Conservation (phyloP, 108 stramenopile genomes). For the Fistulifera pelliculosa region DNA sequence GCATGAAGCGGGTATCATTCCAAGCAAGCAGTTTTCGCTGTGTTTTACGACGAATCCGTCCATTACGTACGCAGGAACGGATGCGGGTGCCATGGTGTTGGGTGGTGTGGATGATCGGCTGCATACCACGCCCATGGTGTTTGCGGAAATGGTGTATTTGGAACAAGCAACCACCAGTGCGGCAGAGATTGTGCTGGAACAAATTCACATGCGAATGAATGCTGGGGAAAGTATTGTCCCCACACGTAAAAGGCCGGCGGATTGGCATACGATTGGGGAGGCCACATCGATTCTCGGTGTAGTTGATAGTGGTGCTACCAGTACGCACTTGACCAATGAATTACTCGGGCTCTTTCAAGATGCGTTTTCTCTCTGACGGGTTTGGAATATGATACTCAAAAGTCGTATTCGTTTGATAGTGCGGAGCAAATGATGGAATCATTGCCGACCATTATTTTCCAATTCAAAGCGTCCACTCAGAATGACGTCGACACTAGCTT, state of each 20-base stretch:
- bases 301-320: conserved; percentile 88
- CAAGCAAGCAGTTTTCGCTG: conserved; percentile 24
- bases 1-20: conserved; percentile 11
- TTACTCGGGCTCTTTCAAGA: conserved; percentile 34
- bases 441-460: conserved; percentile 62
- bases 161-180: conserved; percentile 29
- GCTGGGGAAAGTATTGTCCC: not conserved
- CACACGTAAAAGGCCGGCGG: not conserved
- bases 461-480: conserved; percentile 17
- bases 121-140: conserved; percentile 64
- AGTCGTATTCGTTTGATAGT: conserved; percentile 16
- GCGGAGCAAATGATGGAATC: conserved; percentile 26
- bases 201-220: conserved; percentile 25
- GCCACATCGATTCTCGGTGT: conserved; percentile 50
- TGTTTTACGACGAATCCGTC: conserved; percentile 36
- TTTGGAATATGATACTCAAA: conserved; percentile 15
- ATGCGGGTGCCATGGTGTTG: conserved; percentile 65
- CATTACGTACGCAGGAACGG: conserved; percentile 31
- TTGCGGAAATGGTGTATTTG: conserved; percentile 22
- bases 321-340: conserved; percentile 59
- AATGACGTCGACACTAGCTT: conserved; percentile 12
- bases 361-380: conserved; percentile 50
- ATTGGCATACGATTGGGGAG: conserved; percentile 16
- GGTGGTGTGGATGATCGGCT: conserved; percentile 63
- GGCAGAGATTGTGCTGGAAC: conserved; percentile 38